These are phyloP conservation scores for Blastocystis sp. DNA, from an alignment of 352 stramenopile genomes.

Conservation along the genomic window DNA sequence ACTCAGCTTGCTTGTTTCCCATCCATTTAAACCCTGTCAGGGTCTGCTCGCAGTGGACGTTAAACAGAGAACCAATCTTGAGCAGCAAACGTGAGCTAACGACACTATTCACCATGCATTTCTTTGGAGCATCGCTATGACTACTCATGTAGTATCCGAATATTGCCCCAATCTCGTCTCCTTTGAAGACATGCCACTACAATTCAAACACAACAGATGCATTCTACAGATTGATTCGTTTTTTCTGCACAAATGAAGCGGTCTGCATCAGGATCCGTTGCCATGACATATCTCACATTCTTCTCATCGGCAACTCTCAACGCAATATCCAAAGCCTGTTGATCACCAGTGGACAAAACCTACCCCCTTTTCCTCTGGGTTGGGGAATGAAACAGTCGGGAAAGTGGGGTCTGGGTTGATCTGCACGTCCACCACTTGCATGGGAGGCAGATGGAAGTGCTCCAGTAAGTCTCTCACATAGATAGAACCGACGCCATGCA, in stretches of 20 bases:
- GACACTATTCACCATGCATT: conserved; percentile 46
- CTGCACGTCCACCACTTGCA: conserved; percentile 78
- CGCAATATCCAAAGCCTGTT: conserved; percentile 73
- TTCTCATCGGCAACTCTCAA: conserved; percentile 77
- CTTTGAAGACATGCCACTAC: conserved; percentile 89
- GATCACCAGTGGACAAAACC: not conserved
- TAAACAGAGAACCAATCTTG: conserved; percentile 80
- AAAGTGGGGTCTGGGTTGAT: conserved; percentile 86
- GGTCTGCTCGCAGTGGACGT: conserved; percentile 89
- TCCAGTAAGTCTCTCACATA: conserved; percentile 83
- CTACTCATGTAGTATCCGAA: conserved; percentile 79
- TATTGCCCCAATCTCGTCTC: conserved; percentile 92
- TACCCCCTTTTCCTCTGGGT: conserved; percentile 95
- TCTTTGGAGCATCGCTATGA: not conserved
- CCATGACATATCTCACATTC: conserved; percentile 80
- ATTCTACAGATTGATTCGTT: not conserved
- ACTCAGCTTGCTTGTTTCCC: conserved; percentile 77
- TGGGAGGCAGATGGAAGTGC: conserved; percentile 71
- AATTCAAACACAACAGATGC: conserved; percentile 61
- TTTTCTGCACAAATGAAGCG: conserved; percentile 86
- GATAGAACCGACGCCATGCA: conserved; percentile 90
- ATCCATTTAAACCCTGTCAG: conserved; percentile 99
- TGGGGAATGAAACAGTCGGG: conserved; percentile 89
- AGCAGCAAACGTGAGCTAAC: conserved; percentile 78
- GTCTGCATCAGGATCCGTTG: conserved; percentile 96